Evolutionary conservation across 805 yeast genomes (phyloP).

Genomic region (Yarrowia sp.): DNA sequence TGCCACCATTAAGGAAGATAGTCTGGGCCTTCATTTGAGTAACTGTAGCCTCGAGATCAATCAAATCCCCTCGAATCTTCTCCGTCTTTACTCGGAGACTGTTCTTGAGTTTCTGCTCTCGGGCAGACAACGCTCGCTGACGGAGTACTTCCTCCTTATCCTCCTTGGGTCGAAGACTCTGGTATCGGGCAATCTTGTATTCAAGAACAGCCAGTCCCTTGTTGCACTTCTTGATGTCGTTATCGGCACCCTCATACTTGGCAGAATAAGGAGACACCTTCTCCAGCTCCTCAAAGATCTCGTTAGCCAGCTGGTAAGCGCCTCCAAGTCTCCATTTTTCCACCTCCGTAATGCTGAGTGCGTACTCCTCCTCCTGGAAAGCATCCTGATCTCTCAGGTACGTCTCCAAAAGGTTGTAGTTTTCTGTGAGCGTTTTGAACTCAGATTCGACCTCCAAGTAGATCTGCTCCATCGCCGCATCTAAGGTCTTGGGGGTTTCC

Average conservation of each 20-base stretch:
- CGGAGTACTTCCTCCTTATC: constrained; percentile 13
- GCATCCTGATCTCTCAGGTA: background rate
- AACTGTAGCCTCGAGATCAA: background rate
- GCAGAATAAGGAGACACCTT: background rate
- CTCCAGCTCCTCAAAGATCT: background rate
- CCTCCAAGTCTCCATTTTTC: constrained; percentile 5
- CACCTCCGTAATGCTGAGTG: background rate
- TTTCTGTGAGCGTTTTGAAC: background rate
- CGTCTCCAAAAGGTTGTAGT: background rate
- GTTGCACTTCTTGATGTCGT: constrained; percentile 1
- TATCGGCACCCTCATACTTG: background rate
- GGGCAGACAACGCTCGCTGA: constrained; percentile 7
- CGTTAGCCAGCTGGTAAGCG: background rate
- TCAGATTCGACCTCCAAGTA: background rate
- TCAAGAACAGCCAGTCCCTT: background rate
- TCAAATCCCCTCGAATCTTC: background rate
- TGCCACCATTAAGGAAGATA: background rate
- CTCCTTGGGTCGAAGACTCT: background rate
- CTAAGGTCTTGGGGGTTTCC: background rate
- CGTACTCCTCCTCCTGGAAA: constrained; percentile 1
- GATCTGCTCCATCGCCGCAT: constrained; percentile 12
- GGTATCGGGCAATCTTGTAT: constrained; percentile 7
- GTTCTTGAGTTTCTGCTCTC: constrained; percentile 9
- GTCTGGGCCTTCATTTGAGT: constrained; percentile 20
- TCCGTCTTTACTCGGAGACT: background rate